Base-by-base conservation (phyloP, 148 eudicot species). In the Pharnaceum exiguum region DNA sequence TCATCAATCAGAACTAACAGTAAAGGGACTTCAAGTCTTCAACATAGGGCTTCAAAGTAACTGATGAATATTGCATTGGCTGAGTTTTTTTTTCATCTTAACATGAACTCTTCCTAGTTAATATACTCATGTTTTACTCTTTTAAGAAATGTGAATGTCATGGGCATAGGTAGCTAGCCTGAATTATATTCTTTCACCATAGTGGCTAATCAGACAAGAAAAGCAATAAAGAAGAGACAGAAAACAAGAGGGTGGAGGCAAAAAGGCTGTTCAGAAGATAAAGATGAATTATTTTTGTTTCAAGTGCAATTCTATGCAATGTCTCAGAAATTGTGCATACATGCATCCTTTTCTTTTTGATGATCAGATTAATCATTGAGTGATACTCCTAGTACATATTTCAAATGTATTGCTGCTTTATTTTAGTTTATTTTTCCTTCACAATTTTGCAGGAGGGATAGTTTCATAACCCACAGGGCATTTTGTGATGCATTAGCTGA, bases 401-500 rank as follows among this genome's bases (percentile, higher is more conserved):
- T n/a, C n/a, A n/a, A n/a, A n/a, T n/a, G n/a, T n/a, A n/a, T n/a
- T n/a, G n/a, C n/a, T n/a, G n/a, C n/a, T n/a, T n/a, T n/a, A 24
- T 45, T 35, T 59, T 10, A 38, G 55, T 27, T 23, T 7, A 5
- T 46, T 52, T 17, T 9, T 9, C n/a, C n/a, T n/a, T n/a, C n/a
- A n/a, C n/a, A n/a, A n/a, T 60, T 37, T 28, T 48, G 29, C 82
- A 93, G 99, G 82, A 88, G 96, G 64, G 99, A 93, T 45, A 93
- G 98, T 65, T 93, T 88, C 79, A 83, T 93, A 60, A 93, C 98
- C n/a, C 99, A 93, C 60, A 81, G 91, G 65, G 96, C 99, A 31
- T 93, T 93, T 54, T 93, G 99, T 59, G 96, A 93, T 65, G 96
- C 95, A 33, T 46, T 93, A 42, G 96, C 99, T 11, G 95, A 88